These are phyloP conservation scores for Colletotrichum chlorophyti DNA, from an alignment of 2,329 filamentous ascomycete genomes.

Conservation along the genomic window DNA sequence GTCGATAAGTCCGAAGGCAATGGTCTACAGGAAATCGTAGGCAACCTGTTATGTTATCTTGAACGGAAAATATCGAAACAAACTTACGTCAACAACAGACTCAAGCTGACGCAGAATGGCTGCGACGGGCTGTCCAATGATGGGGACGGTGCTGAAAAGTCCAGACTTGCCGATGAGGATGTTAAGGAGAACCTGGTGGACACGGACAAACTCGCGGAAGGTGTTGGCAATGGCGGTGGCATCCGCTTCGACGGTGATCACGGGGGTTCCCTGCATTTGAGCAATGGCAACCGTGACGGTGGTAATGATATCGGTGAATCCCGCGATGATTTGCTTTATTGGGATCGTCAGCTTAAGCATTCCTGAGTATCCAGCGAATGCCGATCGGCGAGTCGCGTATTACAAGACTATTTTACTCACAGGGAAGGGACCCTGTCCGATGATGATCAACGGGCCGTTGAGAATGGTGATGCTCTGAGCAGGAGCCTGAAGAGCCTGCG, in stretches of 20 bases:
- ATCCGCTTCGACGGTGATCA: constrained; percentile 23
- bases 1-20: constrained; percentile 32
- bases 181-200: constrained; percentile 41
- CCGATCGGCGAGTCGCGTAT: too few species aligned
- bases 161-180: constrained; percentile 43
- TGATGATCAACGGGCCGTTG: constrained; percentile 34
- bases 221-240: constrained; percentile 33
- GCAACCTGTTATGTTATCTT: too few species aligned
- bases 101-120: constrained; percentile 36
- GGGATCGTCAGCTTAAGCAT: not conserved
- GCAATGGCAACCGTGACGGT: constrained; percentile 30
- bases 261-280: constrained; percentile 29
- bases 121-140: constrained; percentile 38
- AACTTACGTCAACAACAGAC: constrained; percentile 34
- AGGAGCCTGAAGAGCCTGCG: constrained; percentile 34
- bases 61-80: not conserved
- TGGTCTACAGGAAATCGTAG: constrained; percentile 14
- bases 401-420: too few species aligned
- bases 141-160: constrained; percentile 34
- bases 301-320: constrained; percentile 38
- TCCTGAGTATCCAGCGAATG: too few species aligned
- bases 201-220: constrained; percentile 38
- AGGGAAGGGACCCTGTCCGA: constrained; percentile 39
- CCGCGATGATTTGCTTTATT: constrained; percentile 36
- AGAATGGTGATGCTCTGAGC: constrained; percentile 36